Evolutionary conservation across 2,329 filamentous ascomycete species (phyloP).

Genomic region (Pleoardoris graminearum): DNA sequence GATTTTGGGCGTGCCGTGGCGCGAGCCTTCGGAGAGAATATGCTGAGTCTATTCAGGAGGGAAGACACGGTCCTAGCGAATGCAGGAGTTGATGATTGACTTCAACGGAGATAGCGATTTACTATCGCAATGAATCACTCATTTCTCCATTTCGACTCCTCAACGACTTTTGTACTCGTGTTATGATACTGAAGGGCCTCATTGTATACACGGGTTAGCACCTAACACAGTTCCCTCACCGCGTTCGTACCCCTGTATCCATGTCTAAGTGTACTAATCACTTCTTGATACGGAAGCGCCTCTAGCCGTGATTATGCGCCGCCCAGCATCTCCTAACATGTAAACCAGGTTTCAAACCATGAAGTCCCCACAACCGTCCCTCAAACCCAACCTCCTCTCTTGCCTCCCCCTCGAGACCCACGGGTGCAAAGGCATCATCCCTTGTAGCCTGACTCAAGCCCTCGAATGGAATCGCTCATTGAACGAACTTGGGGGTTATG

Average conservation of each 20-base stretch:
- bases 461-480: slow-evolving; percentile 53
- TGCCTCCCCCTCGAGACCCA: slow-evolving; percentile 50
- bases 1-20: slow-evolving; percentile 80
- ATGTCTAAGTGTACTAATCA: no score
- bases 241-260: no score
- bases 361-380: slow-evolving; percentile 45
- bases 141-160: no score
- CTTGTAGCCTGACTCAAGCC: no score
- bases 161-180: no score
- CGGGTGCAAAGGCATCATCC: slow-evolving; percentile 48
- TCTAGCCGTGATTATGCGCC: no score
- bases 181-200: no score
- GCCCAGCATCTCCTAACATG: no score
- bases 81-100: background rate
- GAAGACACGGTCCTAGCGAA: background rate
- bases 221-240: no score
- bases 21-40: slow-evolving; percentile 54
- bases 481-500: slow-evolving; percentile 35
- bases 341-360: slow-evolving; percentile 47
- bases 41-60: slow-evolving; percentile 19
- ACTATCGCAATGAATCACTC: no score
- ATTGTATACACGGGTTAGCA: no score
- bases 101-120: background rate
- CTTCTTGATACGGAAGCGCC: no score
- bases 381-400: slow-evolving; percentile 47